Conservation (phyloP, 1,139 yeast species). For the Suzukiozyma palmioleophila region DNA sequence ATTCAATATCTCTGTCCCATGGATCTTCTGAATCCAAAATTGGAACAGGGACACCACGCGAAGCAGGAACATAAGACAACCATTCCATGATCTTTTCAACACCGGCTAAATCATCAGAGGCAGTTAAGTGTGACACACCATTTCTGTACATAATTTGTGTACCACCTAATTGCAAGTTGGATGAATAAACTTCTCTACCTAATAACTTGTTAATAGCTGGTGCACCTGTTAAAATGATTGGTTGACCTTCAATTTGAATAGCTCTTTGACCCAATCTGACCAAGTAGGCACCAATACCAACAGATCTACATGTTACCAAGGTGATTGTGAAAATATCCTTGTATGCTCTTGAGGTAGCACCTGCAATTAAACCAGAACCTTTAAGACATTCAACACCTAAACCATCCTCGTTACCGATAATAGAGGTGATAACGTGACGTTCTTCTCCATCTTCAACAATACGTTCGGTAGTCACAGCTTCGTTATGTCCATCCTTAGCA, state of each 20-base stretch:
- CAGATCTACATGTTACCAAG: slow-evolving; percentile 95
- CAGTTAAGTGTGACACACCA: slow-evolving; percentile 97
- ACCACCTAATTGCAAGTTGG: slow-evolving; percentile 97
- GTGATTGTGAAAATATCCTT: slow-evolving; percentile 95
- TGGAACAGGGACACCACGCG: slow-evolving; percentile 88
- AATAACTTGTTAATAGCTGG: slow-evolving; percentile 95
- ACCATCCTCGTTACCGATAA: slow-evolving; percentile 93
- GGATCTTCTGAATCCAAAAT: slow-evolving; percentile 74
- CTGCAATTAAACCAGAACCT: slow-evolving; percentile 98
- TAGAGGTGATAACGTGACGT: slow-evolving; percentile 74
- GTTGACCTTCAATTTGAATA: slow-evolving; percentile 97
- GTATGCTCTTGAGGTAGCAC: slow-evolving; percentile 96
- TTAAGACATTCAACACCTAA: slow-evolving; percentile 96
- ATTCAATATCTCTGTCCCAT: slow-evolving; percentile 94
- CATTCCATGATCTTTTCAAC: slow-evolving; percentile 91
- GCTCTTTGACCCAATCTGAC: slow-evolving; percentile 99
- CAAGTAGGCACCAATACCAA: slow-evolving; percentile 98
- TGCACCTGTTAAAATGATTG: slow-evolving; percentile 97
- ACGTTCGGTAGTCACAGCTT: slow-evolving; percentile 71
- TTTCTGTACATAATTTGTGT: slow-evolving; percentile 97
- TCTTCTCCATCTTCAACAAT: slow-evolving; percentile 81
- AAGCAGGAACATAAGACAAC: slow-evolving; percentile 94
- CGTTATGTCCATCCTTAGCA: slow-evolving; percentile 54
- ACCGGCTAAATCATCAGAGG: slow-evolving; percentile 93
- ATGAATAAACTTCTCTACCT: slow-evolving; percentile 95